Evolutionary conservation across 2,329 filamentous ascomycete species (phyloP), one percentile per base, ranked within the genome.

Genomic region (Microdochium paspali): DNA sequence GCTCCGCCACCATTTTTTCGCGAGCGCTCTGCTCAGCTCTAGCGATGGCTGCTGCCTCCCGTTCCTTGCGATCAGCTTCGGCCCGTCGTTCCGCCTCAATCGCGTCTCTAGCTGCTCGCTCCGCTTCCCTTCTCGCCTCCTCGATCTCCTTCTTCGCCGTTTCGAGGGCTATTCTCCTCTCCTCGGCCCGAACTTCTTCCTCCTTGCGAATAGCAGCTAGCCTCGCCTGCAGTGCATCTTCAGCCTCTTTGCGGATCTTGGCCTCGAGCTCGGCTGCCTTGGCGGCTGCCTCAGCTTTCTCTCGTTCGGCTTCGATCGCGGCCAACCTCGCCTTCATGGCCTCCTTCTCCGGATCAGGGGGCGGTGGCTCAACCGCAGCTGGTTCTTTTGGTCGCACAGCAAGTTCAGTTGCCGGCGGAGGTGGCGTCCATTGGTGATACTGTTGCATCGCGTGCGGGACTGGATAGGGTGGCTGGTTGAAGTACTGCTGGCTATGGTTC

Each of bases 261-360:
- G 63, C 64, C 50, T 76, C 72, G 1, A 70, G 51, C 45, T 72
- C 69, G 4, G 62, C 63, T 48, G 70, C 66, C 55, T 64, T 69
- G 28, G 71, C 68, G 10, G 66, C 68, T 10, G 70, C 70, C 46
- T 72, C 73, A 50, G 66, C 67, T 51, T 63, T 66, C 25, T 69
- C 70, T 48, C 73, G 64, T 25, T 69, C 69, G 3, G 62, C 66
- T 51, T 77, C 70, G 40, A 77, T 68, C 10, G 66, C 64, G 12
- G 72, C 70, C 15, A 87, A 63, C 54, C 84, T 74, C 51, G 78
- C 73, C 51, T 83, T 74, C 48, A 84, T 73, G n/a, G 70, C 69
- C 51, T 84, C 68, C 56, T 80, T 80, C 48, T 84, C 76, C 2
- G 76, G 71, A 46, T 84, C 77, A 25, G 53, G 51, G 31, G 56